Evolutionary conservation across 371 early-diverging fungal genomes (phyloP), one percentile per base, ranked within the genome.

Genomic region (Mortierella sp.): DNA sequence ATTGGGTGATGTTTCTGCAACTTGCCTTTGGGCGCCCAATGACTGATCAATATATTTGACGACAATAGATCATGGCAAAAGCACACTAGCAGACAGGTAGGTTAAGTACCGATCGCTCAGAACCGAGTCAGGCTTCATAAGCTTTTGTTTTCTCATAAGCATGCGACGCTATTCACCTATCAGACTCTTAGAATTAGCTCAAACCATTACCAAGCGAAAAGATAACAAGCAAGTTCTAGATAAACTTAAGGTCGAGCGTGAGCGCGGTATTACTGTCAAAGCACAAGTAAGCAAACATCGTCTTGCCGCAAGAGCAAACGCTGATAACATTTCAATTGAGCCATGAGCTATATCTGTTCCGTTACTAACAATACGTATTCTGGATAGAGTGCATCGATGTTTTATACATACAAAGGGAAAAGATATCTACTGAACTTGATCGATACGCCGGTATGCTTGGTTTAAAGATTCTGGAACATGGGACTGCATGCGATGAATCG

Each of bases 241-340:
- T 76, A 98, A 96, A 84, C 89, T 99, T 4, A 92, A 94, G 77
- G 98, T 99, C 0, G 98, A 99, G 83, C 83, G 97, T 10, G 97
- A 97, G 77, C 88, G 98, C 40, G 99, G 98, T 21, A 98, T 98
- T 65, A 98, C 98, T 7, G 97, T 99, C 53, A 98, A 99, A 84
- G 98, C 98, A 11, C 97, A 97, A 91, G 93, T 92, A 84, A 50
- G 50, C 8, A n/a, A 50, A 11, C 47, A 32, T 36, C 16, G 11
- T 57, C 33, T 57, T 11, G 24, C 0, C 22, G 24, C 13, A 16
- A 16, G 16, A 45, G 16, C 16, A 45, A 45, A 15, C 28, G 11
- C 58, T 32, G 24, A 9, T 57, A 4, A 3, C 36, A 9, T 6
- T 8, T 32, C 45, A 7, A 21, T 15, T 50, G 45, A 45, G 11